Evolutionary conservation across 23 red algal genomes (phyloP).

Genomic region (Cyanidioschyzon merolae): DNA sequence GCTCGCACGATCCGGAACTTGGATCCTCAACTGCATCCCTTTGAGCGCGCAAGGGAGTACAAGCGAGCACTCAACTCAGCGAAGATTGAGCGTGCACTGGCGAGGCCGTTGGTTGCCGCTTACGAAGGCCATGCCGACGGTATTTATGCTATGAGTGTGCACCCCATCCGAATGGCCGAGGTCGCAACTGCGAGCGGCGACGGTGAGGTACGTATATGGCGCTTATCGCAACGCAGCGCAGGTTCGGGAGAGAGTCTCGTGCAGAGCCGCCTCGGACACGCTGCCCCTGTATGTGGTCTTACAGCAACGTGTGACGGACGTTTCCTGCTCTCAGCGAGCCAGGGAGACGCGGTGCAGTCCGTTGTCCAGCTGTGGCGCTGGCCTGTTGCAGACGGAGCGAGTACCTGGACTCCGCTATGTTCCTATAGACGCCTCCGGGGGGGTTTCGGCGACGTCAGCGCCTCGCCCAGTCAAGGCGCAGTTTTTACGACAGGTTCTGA

Average conservation of each 20-base stretch:
- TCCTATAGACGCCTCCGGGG: neutral
- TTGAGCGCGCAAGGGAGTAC: constrained; percentile 52
- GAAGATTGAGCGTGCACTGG: constrained; percentile 71
- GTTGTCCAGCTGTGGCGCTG: neutral
- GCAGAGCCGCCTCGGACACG: constrained; percentile 20
- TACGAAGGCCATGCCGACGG: constrained; percentile 66
- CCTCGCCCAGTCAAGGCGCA: neutral
- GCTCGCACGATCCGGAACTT: constrained; percentile 35
- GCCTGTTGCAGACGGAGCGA: constrained; percentile 13
- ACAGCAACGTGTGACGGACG: constrained; percentile 42
- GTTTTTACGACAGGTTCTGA: constrained; percentile 61
- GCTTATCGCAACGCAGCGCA: constrained; percentile 25
- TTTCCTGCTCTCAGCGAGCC: constrained; percentile 18
- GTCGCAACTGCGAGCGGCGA: constrained; percentile 58
- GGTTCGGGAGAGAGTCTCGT: constrained; percentile 22
- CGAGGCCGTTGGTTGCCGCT: constrained; percentile 64
- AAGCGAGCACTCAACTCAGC: constrained; percentile 71
- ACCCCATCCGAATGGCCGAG: constrained; percentile 30
- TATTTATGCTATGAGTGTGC: constrained; percentile 51
- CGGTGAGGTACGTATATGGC: constrained; percentile 78
- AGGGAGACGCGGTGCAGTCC: neutral
- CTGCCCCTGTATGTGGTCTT: constrained; percentile 48
- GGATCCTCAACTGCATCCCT: constrained; percentile 52
- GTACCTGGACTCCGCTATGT: neutral
- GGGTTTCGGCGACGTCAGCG: neutral